phyloP scores from a whole-genome alignment of 2,329 filamentous ascomycete species.

The Cercospora sp. region DNA sequence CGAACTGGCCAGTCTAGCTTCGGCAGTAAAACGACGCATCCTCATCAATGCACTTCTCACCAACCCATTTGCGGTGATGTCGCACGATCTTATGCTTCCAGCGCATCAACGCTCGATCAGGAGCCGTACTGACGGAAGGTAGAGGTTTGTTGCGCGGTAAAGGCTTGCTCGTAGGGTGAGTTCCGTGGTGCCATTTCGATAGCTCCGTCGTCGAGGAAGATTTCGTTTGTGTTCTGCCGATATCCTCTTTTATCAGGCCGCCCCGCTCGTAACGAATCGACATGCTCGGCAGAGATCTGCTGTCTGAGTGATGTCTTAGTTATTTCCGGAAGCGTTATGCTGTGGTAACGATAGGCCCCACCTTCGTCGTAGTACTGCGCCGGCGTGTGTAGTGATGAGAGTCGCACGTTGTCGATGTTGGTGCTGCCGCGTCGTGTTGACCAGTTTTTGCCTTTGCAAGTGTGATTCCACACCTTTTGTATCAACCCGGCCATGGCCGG shows the following conservation, averaged over 20 bases:
- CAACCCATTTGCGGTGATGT: slow-evolving; percentile 10
- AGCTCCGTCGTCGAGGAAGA: background rate
- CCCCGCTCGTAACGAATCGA: background rate
- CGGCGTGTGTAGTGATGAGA: slow-evolving; percentile 8
- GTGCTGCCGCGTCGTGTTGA: background rate
- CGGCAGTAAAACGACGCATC: background rate
- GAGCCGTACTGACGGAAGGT: slow-evolving; percentile 6
- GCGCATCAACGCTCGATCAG: slow-evolving; percentile 5
- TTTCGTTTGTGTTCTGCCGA: background rate
- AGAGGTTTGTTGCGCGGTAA: slow-evolving; percentile 8
- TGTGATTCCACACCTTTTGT: slow-evolving; percentile 12
- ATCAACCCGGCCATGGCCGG: slow-evolving; percentile 18
- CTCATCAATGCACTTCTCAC: background rate
- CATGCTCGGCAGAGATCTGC: background rate
- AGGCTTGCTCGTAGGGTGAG: background rate
- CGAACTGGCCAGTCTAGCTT: background rate
- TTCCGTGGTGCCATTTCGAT: background rate
- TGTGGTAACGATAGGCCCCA: background rate
- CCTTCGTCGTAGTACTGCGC: slow-evolving; percentile 4
- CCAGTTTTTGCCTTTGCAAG: background rate
- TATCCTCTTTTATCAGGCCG: background rate
- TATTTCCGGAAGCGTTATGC: background rate
- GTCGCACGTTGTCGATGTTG: slow-evolving; percentile 7
- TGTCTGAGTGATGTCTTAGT: background rate
- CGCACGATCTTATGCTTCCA: slow-evolving; percentile 6